Percentiles rank a stretch among this genome's conserved stretches.
phyloP scores from a whole-genome alignment of 352 stramenopile genomes.

The Globisporangium splendens region DNA sequence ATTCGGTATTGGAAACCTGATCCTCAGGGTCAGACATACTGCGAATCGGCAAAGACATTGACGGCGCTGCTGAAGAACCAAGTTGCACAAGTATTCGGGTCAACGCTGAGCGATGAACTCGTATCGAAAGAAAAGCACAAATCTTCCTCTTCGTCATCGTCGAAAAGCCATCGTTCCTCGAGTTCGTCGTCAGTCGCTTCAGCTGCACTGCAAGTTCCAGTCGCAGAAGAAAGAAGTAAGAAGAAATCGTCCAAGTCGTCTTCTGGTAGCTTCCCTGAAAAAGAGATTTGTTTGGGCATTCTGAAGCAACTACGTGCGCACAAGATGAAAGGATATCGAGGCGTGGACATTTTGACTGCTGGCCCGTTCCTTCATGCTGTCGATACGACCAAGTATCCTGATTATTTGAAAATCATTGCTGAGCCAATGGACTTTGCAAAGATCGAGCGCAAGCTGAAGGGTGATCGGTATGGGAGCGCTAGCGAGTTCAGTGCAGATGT shows the following conservation, averaged over 20 bases:
- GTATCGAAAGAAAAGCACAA: conserved; percentile 41
- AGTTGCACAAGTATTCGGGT: conserved; percentile 31
- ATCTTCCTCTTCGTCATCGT: conserved; percentile 25
- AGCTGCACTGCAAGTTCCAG: conserved; percentile 1
- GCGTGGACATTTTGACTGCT: conserved; percentile 78
- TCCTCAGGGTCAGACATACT: conserved; percentile 76
- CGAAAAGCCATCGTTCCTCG: conserved; percentile 19
- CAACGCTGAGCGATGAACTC: conserved; percentile 20
- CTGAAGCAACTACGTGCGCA: conserved; percentile 67
- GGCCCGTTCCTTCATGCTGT: conserved; percentile 81
- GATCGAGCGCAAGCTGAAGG: conserved; percentile 86
- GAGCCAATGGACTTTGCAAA: conserved; percentile 88
- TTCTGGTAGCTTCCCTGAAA: conserved; percentile 39
- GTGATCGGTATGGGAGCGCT: conserved; percentile 68
- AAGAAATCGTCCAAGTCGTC: conserved; percentile 35
- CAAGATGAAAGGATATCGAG: conserved; percentile 84
- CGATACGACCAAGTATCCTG: conserved; percentile 82
- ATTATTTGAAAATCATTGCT: conserved; percentile 75
- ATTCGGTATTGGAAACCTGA: conserved; percentile 77
- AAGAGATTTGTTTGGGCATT: conserved; percentile 64
- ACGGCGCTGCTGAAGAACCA: conserved; percentile 48
- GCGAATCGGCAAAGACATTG: conserved; percentile 65
- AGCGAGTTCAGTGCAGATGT: conserved; percentile 84
- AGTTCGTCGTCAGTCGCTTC: conserved; percentile 13
- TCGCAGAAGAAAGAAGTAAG: conserved; percentile 22